A percentile compares a stretch with the other conserved stretches of the same genome.
phyloP scores from a whole-genome alignment of 169 alveolate genomes.

The Hammondia hammondi region DNA sequence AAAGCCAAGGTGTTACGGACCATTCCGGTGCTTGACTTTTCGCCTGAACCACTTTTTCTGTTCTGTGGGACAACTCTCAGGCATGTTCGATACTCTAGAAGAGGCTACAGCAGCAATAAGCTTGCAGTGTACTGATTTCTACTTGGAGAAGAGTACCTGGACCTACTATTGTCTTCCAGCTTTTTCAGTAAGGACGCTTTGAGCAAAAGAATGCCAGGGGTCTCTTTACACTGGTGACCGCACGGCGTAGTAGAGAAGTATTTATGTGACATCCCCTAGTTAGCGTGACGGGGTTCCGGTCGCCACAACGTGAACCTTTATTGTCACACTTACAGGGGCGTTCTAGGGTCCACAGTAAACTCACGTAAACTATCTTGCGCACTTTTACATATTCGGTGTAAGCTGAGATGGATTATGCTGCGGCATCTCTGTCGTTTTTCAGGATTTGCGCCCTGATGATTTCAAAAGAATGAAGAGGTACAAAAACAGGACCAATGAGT shows the following conservation, averaged over 20 bases:
- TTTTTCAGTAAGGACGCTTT: not conserved
- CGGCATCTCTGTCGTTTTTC: not conserved
- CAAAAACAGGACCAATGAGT: not conserved
- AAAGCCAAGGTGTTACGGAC: no score
- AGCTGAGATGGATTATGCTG: no score
- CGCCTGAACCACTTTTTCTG: not conserved
- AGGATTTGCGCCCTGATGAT: conserved; percentile 30
- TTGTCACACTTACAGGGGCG: no score
- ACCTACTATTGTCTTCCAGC: conserved; percentile 22
- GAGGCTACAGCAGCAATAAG: not conserved
- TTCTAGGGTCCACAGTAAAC: not conserved
- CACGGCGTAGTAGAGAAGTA: no score
- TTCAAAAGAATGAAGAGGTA: conserved; percentile 32
- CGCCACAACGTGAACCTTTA: no score
- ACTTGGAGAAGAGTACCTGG: conserved; percentile 30
- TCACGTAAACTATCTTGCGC: not conserved
- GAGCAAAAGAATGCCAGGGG: not conserved
- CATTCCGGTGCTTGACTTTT: no score
- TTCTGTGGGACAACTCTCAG: not conserved
- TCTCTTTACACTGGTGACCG: no score
- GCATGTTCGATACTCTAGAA: conserved; percentile 26
- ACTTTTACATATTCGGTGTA: not conserved
- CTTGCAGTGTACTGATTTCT: conserved; percentile 19
- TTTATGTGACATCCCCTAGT: not conserved
- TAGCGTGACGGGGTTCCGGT: not conserved